Percentiles rank a stretch among this genome's conserved stretches.
Conservation (phyloP, 257 asterid species). For the Haberlea rhodopensis region DNA sequence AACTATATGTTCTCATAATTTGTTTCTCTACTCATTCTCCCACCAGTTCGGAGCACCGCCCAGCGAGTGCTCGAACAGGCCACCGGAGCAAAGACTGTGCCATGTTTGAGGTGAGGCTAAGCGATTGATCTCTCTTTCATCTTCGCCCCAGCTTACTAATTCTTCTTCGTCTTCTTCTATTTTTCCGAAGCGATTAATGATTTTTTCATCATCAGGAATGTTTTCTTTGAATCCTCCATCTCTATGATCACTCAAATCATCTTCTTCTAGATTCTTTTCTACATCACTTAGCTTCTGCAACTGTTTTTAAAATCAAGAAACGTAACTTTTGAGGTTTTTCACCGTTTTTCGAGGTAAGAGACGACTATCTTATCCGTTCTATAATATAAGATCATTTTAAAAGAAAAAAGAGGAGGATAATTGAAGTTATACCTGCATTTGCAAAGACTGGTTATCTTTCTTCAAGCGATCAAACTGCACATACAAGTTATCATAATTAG, state of each 20-base stretch:
- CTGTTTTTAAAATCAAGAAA: constrained; percentile 20
- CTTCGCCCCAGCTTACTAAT: constrained; percentile 28
- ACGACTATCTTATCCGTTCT: not conserved
- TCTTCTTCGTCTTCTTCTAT: constrained; percentile 16
- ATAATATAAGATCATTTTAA: not conserved
- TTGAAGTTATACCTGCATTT: constrained; percentile 35
- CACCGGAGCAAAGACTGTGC: constrained; percentile 30
- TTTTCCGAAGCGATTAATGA: constrained; percentile 10
- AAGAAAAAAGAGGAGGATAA: not conserved
- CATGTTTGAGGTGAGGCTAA: constrained; percentile 31
- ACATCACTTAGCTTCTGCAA: constrained; percentile 36
- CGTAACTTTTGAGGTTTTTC: not conserved
- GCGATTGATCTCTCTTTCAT: constrained; percentile 33
- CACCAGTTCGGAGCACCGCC: constrained; percentile 43
- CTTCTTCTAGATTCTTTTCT: constrained; percentile 28
- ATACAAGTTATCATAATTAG: constrained; percentile 31
- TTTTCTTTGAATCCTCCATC: constrained; percentile 17
- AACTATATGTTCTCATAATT: not conserved
- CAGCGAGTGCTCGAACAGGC: constrained; percentile 30
- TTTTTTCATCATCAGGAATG: constrained; percentile 11
- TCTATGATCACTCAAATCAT: not conserved
- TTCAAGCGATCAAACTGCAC: constrained; percentile 32
- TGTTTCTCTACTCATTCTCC: constrained; percentile 28
- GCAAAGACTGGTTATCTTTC: constrained; percentile 40
- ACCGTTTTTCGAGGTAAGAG: not conserved